Evolutionary conservation across 1,284 basidiomycete species (phyloP), one percentile per base, ranked within the genome.

Genomic region (Fomitopsis palustris): DNA sequence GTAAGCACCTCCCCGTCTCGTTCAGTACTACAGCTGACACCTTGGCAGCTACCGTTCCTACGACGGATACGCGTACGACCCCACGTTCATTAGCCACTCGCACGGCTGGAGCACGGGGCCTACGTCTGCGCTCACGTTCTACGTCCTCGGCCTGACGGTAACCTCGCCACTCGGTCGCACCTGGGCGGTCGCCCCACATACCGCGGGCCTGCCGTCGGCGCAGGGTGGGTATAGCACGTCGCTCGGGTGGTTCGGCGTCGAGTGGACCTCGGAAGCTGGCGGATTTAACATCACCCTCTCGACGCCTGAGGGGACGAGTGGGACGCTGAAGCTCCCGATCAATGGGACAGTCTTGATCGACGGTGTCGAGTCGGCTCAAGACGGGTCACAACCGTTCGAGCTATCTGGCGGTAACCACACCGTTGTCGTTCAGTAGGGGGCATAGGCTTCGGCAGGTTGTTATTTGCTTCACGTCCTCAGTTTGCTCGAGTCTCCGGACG

Each of bases 41-140:
- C 14, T n/a, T 31, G 29, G 47, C 4, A 75, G 74, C 31, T 75
- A 81, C 69, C 80, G 81, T 16, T 73, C 75, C 16, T 76, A 78
- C 59, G 72, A 74, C 21, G 81, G 81, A 5, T 82, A 82, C 66
- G 71, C 78, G 63, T 78, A 78, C 61, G 81, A 82, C 63, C 69
- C 78, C 29, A 66, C 79, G 0, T 81, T 80, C 66, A 80, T 76
- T 1, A 77, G 75, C 65, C 79, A 81, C 63, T 72, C 78, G 14
- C 73, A 75, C 56, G 73, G 72, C 54, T 75, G 73, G 72, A 70
- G 68, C 63, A 70, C 71, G 0, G 72, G 72, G 1, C 72, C 75
- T 7, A 75, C 74, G 1, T 72, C 70, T 27, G 69, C 71, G 19
- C 65, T 79, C 38, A 77, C 78, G 2, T 77, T 76, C 67, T 80